Evolutionary conservation across 441 rosid species (phyloP), one percentile per base, ranked within the genome.

Genomic region (Gossypium aridum): DNA sequence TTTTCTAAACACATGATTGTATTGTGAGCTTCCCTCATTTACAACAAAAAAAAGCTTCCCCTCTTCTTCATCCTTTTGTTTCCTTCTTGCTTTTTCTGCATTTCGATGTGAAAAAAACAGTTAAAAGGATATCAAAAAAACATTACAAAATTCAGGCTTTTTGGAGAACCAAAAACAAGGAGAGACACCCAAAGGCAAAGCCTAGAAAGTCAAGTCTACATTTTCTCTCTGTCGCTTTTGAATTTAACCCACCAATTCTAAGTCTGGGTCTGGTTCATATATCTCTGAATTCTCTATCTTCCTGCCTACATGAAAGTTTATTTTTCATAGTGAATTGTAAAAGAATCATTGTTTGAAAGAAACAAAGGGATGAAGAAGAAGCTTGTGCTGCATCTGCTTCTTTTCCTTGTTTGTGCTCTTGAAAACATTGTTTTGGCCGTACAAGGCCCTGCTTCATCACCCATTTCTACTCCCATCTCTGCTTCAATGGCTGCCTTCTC

Each of bases 401-500:
- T 75, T 80, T 70, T 74, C 73, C 79, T 80, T 68, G 72, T 75
- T 76, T 66, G 78, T 75, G 71, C 81, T 72, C 75, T 59, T 66
- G 74, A 87, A 78, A 84, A 86, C 83, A 56, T 76, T 77, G 77
- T 57, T 71, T 28, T 77, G 17, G 2, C 82, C 53, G 3, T 64
- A 13, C 68, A 64, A 37, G 51, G 25, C 51, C 51, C 82, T 53
- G 77, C 72, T 75, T 77, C 78, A n/a, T 77, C 87, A 0, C 83
- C 90, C 72, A 56, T 79, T 83, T 84, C 93, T 47, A 45, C 1
- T 71, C 83, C 81, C 4, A 53, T 80, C 79, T 76, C 90, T 69
- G 43, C 89, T 84, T 80, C 87, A 76, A 74, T 86, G 87, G 75
- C 87, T 47, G 80, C 85, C 37, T 78, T 87, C 49, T 85, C 98